Conservation (phyloP, 2,329 filamentous ascomycete genomes). For the Colletotrichum nymphaeae region DNA sequence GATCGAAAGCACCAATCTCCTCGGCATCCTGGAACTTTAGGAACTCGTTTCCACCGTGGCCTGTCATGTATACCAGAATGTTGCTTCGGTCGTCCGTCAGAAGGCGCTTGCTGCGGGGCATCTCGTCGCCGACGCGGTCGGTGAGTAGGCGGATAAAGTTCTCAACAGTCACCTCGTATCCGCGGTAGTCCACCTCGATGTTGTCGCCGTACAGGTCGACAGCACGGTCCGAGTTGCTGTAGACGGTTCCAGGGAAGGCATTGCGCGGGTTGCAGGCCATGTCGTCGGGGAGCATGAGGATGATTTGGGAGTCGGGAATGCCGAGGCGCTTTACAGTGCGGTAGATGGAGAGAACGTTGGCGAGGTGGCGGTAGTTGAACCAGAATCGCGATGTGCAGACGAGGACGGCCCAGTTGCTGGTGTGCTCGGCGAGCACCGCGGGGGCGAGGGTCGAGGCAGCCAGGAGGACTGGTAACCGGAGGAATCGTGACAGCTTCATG, state of each 20-base stretch:
- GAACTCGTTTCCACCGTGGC: constrained; percentile 97
- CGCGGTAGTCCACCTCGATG: constrained; percentile 98
- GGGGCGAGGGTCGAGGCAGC: constrained; percentile 58
- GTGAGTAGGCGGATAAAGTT: constrained; percentile 97
- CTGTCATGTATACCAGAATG: constrained; percentile 99
- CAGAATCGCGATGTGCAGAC: constrained; percentile 98
- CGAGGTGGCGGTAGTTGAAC: constrained; percentile 99
- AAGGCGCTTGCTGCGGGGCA: constrained; percentile 92
- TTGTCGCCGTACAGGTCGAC: constrained; percentile 98
- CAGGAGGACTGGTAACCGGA: constrained; percentile 60
- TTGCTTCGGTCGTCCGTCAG: constrained; percentile 96
- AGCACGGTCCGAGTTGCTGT: constrained; percentile 96
- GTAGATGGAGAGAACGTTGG: constrained; percentile 97
- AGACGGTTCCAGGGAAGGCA: constrained; percentile 96
- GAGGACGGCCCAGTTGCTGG: constrained; percentile 99
- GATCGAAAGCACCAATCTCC: constrained; percentile 95
- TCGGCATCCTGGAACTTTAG: constrained; percentile 98
- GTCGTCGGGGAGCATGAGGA: constrained; percentile 99
- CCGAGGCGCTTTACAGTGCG: constrained; percentile 97
- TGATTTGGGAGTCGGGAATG: constrained; percentile 98
- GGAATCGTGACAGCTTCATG: constrained; percentile 64
- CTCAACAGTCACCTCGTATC: constrained; percentile 98
- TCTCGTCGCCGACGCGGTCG: constrained; percentile 92
- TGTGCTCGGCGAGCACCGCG: constrained; percentile 77
- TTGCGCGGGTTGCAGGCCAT: constrained; percentile 99